Evolutionary conservation across 768 basidiomycete species (phyloP), one percentile per base, ranked within the genome.

Genomic region (Crassisporium funariophilum): DNA sequence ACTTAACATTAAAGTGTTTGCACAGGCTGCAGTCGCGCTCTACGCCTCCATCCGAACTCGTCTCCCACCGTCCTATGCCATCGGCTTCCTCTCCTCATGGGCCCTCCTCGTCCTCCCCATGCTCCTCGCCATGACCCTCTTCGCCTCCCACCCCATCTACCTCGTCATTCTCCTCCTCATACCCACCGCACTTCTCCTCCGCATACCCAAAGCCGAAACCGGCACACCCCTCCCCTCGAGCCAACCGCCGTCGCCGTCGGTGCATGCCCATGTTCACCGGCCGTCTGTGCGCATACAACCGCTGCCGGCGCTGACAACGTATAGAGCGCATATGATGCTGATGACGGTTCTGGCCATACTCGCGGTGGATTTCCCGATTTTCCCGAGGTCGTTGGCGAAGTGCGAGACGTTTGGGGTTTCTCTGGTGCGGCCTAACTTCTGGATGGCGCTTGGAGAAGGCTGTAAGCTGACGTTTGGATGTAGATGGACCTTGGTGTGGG

Each of bases 401-500:
- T 95, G 92, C 57, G 95, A 98, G 68, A 86, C 88, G 0, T 98
- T 82, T 67, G 95, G 97, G 0, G 90, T 91, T 1, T 97, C 94
- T n/a, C 56, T 99, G 69, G 95, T 97, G 79, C 66, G 60, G 60
- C 33, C 17, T 35, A 21, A 39, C 15, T 24, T 21, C 27, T 43
- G 15, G 23, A 11, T 44, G 16, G 9, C 22, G 8, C 29, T 25
- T 25, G 38, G 52, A 21, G 22, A 36, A 41, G 23, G 15, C 27
- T 43, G 29, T 25, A 39, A 6, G 15, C 41, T 19, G 5, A 15
- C 16, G 44, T 53, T 31, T 10, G 29, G n/a, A 31, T 13, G 23
- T 51, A 99, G 95, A 99, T 98, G 97, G 97, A 99, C 60, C 68
- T 94, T 10, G 97, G 97, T 9, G 95, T 98, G 2, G 97, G 97